A percentile compares a stretch with the other conserved stretches of the same genome.
phyloP scores from a whole-genome alignment of 441 rosid species.

The Euphorbia corollata region DNA sequence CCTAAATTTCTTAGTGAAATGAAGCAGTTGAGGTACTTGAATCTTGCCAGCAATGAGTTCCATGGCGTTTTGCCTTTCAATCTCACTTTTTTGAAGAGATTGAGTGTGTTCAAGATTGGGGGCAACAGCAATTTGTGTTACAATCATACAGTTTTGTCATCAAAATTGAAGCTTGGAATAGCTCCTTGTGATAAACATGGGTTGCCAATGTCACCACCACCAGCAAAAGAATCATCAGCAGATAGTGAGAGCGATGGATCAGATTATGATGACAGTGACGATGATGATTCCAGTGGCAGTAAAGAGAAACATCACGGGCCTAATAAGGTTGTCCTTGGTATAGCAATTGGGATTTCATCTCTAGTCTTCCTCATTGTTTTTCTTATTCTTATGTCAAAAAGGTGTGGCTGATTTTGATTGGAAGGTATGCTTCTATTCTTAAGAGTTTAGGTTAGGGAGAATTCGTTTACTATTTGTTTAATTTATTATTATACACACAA shows the following conservation, averaged over 20 bases:
- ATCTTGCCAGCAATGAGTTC: conserved; percentile 60
- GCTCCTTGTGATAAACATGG: conserved; percentile 84
- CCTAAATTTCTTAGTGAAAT: conserved; percentile 61
- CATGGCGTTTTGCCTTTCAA: conserved; percentile 85
- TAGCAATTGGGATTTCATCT: conserved; percentile 76
- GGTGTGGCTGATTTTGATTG: conserved; percentile 52
- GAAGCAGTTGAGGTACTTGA: conserved; percentile 58
- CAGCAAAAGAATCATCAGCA: conserved; percentile 47
- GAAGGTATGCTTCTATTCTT: conserved; percentile 13
- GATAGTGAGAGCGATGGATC: conserved; percentile 35
- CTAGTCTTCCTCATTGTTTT: conserved; percentile 82
- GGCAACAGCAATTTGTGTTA: conserved; percentile 73
- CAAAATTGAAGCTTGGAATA: conserved; percentile 78
- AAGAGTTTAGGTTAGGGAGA: conserved; percentile 27
- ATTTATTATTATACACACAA: conserved; percentile 26
- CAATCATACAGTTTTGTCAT: conserved; percentile 53
- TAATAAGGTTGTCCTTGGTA: conserved; percentile 77
- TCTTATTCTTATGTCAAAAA: conserved; percentile 71
- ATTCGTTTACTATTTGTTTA: conserved; percentile 24
- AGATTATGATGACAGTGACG: conserved; percentile 41
- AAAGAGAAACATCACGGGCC: conserved; percentile 63
- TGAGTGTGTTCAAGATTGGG: conserved; percentile 61
- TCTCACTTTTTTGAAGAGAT: conserved; percentile 49
- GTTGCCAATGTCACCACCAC: conserved; percentile 74
- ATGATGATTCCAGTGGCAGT: conserved; percentile 30